phyloP scores from a whole-genome alignment of 768 basidiomycete species.

The Chalciporus piperatus region DNA sequence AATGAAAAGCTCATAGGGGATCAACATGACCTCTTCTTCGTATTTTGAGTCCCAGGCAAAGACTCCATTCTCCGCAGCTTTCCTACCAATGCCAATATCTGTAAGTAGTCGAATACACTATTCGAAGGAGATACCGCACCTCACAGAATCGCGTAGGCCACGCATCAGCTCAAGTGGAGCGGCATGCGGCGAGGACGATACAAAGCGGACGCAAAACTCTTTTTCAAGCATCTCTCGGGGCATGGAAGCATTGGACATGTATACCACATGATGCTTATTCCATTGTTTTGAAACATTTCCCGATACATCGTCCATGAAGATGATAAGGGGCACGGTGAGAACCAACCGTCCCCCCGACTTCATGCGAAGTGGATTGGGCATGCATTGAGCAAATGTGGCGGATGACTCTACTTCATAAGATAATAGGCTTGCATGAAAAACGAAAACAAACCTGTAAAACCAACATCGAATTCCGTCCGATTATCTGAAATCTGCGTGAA shows the following conservation, averaged over 20 bases:
- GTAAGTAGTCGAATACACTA: too few relatives aligned
- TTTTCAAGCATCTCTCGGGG: constrained; percentile 31
- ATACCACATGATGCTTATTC: constrained; percentile 33
- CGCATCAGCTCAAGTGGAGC: constrained; percentile 29
- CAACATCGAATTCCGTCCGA: too few relatives aligned
- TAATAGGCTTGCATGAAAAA: too few relatives aligned
- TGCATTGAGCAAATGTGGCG: too few relatives aligned
- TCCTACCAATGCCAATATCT: neutral
- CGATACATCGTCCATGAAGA: constrained; percentile 35
- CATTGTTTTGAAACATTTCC: constrained; percentile 36
- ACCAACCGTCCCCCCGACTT: constrained; percentile 17
- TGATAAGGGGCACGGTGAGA: constrained; percentile 20
- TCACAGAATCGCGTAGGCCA: constrained; percentile 24
- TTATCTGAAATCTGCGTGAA: too few relatives aligned
- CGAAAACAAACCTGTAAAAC: too few relatives aligned
- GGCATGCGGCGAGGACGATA: constrained; percentile 34
- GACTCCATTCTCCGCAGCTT: constrained; percentile 10
- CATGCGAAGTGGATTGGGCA: constrained; percentile 16
- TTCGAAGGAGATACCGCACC: constrained; percentile 4
- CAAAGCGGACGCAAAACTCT: constrained; percentile 28
- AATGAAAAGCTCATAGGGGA: constrained; percentile 20
- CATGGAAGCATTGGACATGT: constrained; percentile 31
- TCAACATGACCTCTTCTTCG: constrained; percentile 19
- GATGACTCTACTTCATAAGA: neutral
- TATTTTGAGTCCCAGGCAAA: constrained; percentile 22